phyloP scores from a whole-genome alignment of 2,329 filamentous ascomycete species.

The Ceratocystis huliohia region DNA sequence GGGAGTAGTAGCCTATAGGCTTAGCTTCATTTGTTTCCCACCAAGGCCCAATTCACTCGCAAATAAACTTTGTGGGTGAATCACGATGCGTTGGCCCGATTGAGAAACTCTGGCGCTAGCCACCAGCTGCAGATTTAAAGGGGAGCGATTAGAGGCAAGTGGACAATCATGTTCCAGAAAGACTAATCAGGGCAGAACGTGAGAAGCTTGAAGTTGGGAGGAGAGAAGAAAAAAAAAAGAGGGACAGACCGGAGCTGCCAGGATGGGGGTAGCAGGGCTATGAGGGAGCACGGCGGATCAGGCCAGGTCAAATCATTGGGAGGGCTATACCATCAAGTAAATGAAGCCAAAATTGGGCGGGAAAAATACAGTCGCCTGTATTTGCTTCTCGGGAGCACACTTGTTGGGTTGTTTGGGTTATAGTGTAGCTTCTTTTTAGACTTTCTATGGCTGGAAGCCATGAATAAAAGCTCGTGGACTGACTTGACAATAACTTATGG shows the following conservation, averaged over 20 bases:
- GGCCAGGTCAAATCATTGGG: constrained; percentile 1
- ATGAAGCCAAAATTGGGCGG: not conserved
- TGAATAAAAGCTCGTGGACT: not conserved
- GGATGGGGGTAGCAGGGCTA: constrained; percentile 5
- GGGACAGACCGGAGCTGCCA: constrained; percentile 9
- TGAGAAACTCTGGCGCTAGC: constrained; percentile 5
- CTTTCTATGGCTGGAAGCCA: not conserved
- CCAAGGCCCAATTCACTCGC: not conserved
- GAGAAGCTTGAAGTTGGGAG: constrained; percentile 8
- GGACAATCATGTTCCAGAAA: constrained; percentile 10
- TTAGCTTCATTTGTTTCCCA: not conserved
- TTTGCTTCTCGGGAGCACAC: not conserved
- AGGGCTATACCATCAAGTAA: not conserved
- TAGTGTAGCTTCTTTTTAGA: not conserved
- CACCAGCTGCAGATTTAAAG: constrained; percentile 9
- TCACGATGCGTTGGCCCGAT: constrained; percentile 8
- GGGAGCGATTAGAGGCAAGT: constrained; percentile 4
- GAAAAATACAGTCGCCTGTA: not conserved
- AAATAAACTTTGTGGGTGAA: constrained; percentile 9
- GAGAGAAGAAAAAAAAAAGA: constrained; percentile 5
- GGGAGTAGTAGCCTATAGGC: not conserved
- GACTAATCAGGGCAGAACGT: constrained; percentile 6
- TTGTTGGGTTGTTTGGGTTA: not conserved
- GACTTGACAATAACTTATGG: not conserved
- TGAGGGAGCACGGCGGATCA: not conserved